A percentile compares a stretch with the other conserved stretches of the same genome.
These are phyloP conservation scores for Ophiosphaerella korrae DNA, from an alignment of 2,329 filamentous ascomycete genomes.

Conservation along the genomic window DNA sequence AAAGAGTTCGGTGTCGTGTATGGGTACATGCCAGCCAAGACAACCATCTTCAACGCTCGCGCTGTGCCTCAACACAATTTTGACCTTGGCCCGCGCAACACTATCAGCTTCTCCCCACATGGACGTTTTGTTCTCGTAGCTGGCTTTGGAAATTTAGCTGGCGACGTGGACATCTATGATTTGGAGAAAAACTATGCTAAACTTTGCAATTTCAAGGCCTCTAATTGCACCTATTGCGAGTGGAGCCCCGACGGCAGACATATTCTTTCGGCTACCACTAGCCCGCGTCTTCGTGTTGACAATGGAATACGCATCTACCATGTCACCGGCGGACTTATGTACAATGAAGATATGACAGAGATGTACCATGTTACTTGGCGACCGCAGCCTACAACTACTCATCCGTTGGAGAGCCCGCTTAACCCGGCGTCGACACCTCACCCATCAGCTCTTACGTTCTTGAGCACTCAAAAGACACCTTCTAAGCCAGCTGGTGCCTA, in stretches of 20 bases:
- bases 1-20: slow-evolving; percentile 98
- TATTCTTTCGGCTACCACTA: slow-evolving; percentile 97
- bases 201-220: slow-evolving; percentile 90
- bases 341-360: slow-evolving; percentile 93
- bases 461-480: slow-evolving; percentile 88
- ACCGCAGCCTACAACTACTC: slow-evolving; percentile 68
- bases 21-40: slow-evolving; percentile 98
- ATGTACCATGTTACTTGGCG: slow-evolving; percentile 89
- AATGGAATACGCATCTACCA: slow-evolving; percentile 97
- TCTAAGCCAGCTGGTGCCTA: slow-evolving; percentile 98
- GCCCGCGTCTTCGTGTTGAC: slow-evolving; percentile 91
- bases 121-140: slow-evolving; percentile 92
- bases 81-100: slow-evolving; percentile 87
- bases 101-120: slow-evolving; percentile 90
- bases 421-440: slow-evolving; percentile 77
- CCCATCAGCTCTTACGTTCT: slow-evolving; percentile 77
- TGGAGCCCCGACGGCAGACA: slow-evolving; percentile 97
- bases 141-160: slow-evolving; percentile 95
- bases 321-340: slow-evolving; percentile 85
- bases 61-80: slow-evolving; percentile 85
- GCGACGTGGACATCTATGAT: slow-evolving; percentile 97
- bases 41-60: slow-evolving; percentile 93
- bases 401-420: slow-evolving; percentile 73
- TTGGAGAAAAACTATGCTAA: slow-evolving; percentile 92
- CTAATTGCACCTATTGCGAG: slow-evolving; percentile 93